Conservation (phyloP, 2,329 filamentous ascomycete genomes). For the Paraphoma sp. region DNA sequence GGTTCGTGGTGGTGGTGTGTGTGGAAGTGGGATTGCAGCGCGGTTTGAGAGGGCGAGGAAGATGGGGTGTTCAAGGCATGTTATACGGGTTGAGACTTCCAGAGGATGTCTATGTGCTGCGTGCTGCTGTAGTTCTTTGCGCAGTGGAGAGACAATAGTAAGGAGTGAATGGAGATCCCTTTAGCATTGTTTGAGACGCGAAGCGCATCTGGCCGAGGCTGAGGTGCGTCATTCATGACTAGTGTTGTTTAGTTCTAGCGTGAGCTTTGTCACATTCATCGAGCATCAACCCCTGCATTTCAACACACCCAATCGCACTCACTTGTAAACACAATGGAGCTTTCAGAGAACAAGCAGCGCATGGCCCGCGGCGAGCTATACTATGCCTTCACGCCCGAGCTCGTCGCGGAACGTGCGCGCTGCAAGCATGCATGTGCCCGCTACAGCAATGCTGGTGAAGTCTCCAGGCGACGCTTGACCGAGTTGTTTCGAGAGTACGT, state of each 20-base stretch:
- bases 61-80: conserved; percentile 10
- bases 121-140: background rate
- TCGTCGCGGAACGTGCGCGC: conserved; percentile 67
- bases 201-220: background rate
- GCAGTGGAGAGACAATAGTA: conserved; percentile 13
- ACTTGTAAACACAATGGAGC: conserved; percentile 18
- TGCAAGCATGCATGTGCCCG: conserved; percentile 66
- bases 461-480: conserved; percentile 66
- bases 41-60: too few species aligned
- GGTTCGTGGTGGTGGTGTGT: background rate
- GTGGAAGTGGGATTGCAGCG: background rate
- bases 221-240: background rate
- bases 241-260: background rate
- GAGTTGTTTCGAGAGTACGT: conserved; percentile 76
- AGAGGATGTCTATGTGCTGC: background rate
- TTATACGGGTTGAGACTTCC: background rate
- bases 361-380: conserved; percentile 77
- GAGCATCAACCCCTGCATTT: background rate
- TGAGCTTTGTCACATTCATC: background rate
- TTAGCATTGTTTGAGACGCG: conserved; percentile 4
- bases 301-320: background rate
- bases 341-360: conserved; percentile 46
- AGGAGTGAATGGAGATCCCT: conserved; percentile 6
- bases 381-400: conserved; percentile 73
- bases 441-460: conserved; percentile 69